phyloP scores from a whole-genome alignment of 345 rosid genomes.

The sweet orange (Citrus sinensis) region DNA sequence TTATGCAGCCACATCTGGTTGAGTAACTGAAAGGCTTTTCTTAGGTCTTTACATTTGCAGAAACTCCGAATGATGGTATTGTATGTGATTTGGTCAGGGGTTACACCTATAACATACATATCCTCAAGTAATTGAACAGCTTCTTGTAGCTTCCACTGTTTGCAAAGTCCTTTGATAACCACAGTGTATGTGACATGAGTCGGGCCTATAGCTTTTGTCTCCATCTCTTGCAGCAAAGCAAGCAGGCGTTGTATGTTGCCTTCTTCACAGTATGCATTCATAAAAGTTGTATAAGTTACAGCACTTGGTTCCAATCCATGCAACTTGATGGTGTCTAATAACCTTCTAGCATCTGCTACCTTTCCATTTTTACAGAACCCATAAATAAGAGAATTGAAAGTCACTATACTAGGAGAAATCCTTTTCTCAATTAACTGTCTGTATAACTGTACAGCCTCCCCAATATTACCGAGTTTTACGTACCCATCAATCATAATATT shows the following conservation, averaged over 20 bases:
- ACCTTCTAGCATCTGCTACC: conserved; percentile 40
- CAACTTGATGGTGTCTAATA: conserved; percentile 41
- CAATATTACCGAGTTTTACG: conserved; percentile 47
- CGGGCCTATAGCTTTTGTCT: conserved; percentile 30
- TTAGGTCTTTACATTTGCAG: conserved; percentile 37
- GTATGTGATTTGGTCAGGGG: conserved; percentile 60
- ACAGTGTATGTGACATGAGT: conserved; percentile 66
- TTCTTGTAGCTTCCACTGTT: conserved; percentile 39
- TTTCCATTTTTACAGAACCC: conserved; percentile 50
- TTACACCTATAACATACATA: conserved; percentile 48
- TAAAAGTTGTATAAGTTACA: conserved; percentile 66
- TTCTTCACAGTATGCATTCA: conserved; percentile 62
- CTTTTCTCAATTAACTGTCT: conserved; percentile 34
- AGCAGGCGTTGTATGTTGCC: conserved; percentile 33
- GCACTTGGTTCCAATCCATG: conserved; percentile 51
- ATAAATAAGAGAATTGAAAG: conserved; percentile 65
- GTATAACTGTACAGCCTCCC: conserved; percentile 51
- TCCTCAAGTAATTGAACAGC: conserved; percentile 38
- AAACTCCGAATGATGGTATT: conserved; percentile 52
- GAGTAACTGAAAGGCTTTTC: conserved; percentile 39
- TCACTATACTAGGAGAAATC: conserved; percentile 50
- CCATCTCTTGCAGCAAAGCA: conserved; percentile 53
- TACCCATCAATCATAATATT: conserved; percentile 71
- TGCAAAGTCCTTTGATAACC: conserved; percentile 61
- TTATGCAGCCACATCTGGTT: conserved; percentile 41